A percentile compares a stretch with the other conserved stretches of the same genome.
These are phyloP conservation scores for Aspergillus sclerotioniger DNA, from an alignment of 495 filamentous ascomycete genomes.

Conservation along the genomic window DNA sequence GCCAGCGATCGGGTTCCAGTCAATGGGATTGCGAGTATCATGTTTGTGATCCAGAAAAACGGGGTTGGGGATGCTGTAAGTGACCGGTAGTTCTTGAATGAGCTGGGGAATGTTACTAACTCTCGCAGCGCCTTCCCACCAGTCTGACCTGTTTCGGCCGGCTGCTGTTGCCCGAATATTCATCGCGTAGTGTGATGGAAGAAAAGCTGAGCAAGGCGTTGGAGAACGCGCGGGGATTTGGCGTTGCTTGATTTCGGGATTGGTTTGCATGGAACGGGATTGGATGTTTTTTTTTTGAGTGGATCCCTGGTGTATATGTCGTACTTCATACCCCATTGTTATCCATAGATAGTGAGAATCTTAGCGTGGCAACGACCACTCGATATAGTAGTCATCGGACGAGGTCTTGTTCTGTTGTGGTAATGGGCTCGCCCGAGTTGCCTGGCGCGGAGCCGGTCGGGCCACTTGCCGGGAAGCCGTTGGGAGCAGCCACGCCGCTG, in stretches of 20 bases:
- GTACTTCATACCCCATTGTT: not conserved
- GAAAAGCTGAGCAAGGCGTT: conserved; percentile 77
- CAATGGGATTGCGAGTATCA: conserved; percentile 71
- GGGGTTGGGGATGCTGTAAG: conserved; percentile 60
- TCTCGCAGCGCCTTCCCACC: conserved; percentile 65
- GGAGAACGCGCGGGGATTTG: conserved; percentile 92
- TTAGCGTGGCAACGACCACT: no score
- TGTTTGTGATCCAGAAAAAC: conserved; percentile 80
- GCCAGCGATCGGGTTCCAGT: conserved; percentile 88
- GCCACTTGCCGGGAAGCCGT: not conserved
- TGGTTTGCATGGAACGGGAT: not conserved
- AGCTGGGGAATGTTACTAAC: conserved; percentile 15
- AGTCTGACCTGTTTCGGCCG: conserved; percentile 89
- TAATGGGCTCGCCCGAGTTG: not conserved
- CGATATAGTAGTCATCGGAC: not conserved
- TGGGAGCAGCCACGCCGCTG: not conserved
- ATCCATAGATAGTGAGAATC: not conserved
- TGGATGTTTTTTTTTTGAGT: not conserved
- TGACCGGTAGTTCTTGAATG: conserved; percentile 17
- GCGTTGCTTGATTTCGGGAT: conserved; percentile 50
- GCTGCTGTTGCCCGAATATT: conserved; percentile 81
- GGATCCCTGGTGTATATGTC: not conserved
- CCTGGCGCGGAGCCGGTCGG: not conserved
- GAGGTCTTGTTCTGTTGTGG: no score
- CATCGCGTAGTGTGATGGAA: conserved; percentile 61